Evolutionary conservation across 225 moss, liverwort and hornwort species (phyloP).

Genomic region (Physcomitrellopsis africana): DNA sequence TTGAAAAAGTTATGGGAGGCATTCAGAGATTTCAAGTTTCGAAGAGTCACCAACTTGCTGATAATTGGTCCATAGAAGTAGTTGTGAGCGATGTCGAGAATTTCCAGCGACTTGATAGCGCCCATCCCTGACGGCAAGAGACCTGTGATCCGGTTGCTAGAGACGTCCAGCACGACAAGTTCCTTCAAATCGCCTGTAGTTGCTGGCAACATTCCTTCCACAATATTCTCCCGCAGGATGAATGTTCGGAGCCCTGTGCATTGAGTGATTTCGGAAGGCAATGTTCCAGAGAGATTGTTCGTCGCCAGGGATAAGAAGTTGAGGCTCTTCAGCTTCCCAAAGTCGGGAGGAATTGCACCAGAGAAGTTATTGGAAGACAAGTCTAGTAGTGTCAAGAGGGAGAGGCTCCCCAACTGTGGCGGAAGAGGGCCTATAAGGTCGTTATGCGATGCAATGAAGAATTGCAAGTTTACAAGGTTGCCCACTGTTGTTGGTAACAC

Average conservation of each 20-base stretch:
- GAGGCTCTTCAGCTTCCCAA: constrained; percentile 58
- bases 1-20: constrained; percentile 85
- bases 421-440: constrained; percentile 58
- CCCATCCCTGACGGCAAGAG: constrained; percentile 56
- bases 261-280: constrained; percentile 57
- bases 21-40: constrained; percentile 48
- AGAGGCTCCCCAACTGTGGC: constrained; percentile 50
- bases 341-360: constrained; percentile 58
- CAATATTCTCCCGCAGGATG: constrained; percentile 56
- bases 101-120: constrained; percentile 42
- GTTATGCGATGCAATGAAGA: constrained; percentile 53
- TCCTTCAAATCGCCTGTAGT: constrained; percentile 52
- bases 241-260: constrained; percentile 57
- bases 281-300: constrained; percentile 56
- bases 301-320: constrained; percentile 43
- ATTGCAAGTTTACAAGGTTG: constrained; percentile 43
- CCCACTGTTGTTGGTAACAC: constrained; percentile 38
- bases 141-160: constrained; percentile 66
- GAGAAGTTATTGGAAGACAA: constrained; percentile 64
- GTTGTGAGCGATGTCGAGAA: constrained; percentile 69
- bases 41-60: constrained; percentile 40
- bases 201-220: constrained; percentile 59
- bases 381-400: constrained; percentile 53
- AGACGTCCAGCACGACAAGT: constrained; percentile 60
- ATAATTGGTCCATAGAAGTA: constrained; percentile 69